Base-by-base conservation (phyloP, 345 rosid genomes). In the Dipteronia sinensis region DNA sequence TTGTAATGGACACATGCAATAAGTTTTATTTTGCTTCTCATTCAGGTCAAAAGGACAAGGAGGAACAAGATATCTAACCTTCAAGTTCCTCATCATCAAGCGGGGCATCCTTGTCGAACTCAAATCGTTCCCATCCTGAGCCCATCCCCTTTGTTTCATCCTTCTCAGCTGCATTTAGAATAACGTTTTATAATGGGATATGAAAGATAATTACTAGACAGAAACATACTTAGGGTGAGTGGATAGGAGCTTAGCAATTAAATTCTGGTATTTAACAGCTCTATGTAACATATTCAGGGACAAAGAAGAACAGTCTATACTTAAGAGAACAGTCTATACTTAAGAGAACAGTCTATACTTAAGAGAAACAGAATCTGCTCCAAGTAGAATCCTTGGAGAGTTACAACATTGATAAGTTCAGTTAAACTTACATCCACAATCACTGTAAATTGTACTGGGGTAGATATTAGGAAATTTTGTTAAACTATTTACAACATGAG, bases 71-170 rank as follows among this genome's bases (percentile, higher is more conserved):
- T 16, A 64, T 68, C 31, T 77, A 82, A 92, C 97, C 98, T 93
- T 89, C 96, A 70, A 89, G 85, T 78, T 93, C 97, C 76, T 92
- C 98, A 65, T 95, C 96, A 78, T 95, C 96, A 72, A 95, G 89
- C 19, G 94, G 94, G 59, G 99, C 98, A 83, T 95, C 98, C 85
- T 89, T 90, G 86, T 95, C 86, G 2, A 93, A 93, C 42, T 89
- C 92, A 78, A 93, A 95, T 22, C 97, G 85, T 78, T 93, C 99
- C 99, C 99, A 95, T 55, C 98, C 96, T 59, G 87, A 69, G 73
- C 94, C 92, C 88, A 81, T 85, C 6, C 89, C 94, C 67, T 80
- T 93, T 59, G 79, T 80, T 78, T 89, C 86, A 85, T 93, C 99
- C 79, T 89, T 92, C 68, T 85, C 86, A 88, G 97, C 98, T 95